Evolutionary conservation across 2,329 filamentous ascomycete species (phyloP), one percentile per base, ranked within the genome.

Genomic region (Penicillium sclerotigenum): DNA sequence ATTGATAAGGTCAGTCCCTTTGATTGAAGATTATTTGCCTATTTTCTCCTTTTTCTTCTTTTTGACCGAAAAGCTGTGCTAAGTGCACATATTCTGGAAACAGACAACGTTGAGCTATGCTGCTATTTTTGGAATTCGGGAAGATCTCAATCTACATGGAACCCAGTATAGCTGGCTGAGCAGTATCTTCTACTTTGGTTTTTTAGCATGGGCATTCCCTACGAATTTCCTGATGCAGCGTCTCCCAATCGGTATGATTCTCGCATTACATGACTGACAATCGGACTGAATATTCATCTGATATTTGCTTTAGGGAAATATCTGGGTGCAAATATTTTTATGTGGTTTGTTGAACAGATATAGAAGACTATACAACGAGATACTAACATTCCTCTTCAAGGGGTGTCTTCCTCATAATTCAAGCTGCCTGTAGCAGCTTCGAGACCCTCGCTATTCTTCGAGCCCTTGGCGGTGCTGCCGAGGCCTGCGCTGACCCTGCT

Each of bases 81-180:
- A 38, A 49, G 20, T 29, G 1, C 10, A 18, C 42, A 10, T 14
- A 45, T 45, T 11, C 9, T 37, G 5, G 18, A 7, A 14, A 38
- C 26, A 85, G 73, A 85, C 82, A 0, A 84, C 80, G 0, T 70
- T 85, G 29, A 83, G 80, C 1, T 87, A 87, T 60, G 85, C 86
- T 0, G 84, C 85, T 20, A 83, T 88, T 47, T 87, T 87, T 56
- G 84, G 84, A 1, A 82, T 88, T 57, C 76, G 78, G 22, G 78
- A 85, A 2, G 84, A 86, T 58, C 75, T 87, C 9, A 61, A 79
- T 14, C 75, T 87, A 1, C 73, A 78, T n/a, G 83, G 83, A 1
- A 77, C 79, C 0, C 74, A 86, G 59, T 87, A 87, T 63, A 82
- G 75, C 56, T 84, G 81, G 79, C 71, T 83, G 0, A 78, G 74